phyloP scores from a whole-genome alignment of 371 early-diverging fungal genomes.

The Conidiobolus incongruus region DNA sequence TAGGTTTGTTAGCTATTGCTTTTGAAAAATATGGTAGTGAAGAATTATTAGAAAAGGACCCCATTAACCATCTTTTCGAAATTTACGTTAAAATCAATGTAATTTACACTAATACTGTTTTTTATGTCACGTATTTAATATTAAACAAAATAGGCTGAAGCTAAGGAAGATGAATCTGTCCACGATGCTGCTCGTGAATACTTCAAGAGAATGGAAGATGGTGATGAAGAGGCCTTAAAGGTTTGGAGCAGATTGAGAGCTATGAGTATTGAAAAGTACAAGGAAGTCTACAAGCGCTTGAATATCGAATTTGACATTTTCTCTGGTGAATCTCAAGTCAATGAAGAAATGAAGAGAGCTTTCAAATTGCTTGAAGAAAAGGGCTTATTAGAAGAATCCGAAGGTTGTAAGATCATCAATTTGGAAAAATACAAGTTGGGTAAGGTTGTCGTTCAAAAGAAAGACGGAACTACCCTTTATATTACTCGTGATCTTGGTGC shows the following conservation, averaged over 20 bases:
- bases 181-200: slow-evolving; percentile 87
- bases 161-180: slow-evolving; percentile 39
- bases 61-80: slow-evolving; percentile 86
- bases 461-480: slow-evolving; percentile 94
- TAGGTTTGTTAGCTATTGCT: slow-evolving; percentile 82
- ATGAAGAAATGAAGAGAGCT: slow-evolving; percentile 53
- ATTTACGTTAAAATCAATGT: slow-evolving; percentile 90
- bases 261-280: slow-evolving; percentile 86
- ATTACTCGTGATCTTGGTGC: slow-evolving; percentile 98
- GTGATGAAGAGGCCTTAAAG: slow-evolving; percentile 60
- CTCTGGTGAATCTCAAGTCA: slow-evolving; percentile 95
- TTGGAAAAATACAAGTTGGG: slow-evolving; percentile 66
- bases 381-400: slow-evolving; percentile 44
- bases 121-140: slow-evolving; percentile 3
- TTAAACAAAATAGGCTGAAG: slow-evolving; percentile 16
- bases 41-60: slow-evolving; percentile 52
- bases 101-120: slow-evolving; percentile 6
- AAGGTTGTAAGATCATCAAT: slow-evolving; percentile 78
- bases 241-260: slow-evolving; percentile 90
- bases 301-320: slow-evolving; percentile 93
- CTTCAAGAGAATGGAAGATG: slow-evolving; percentile 96
- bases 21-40: slow-evolving; percentile 70
- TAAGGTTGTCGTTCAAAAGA: slow-evolving; percentile 74
- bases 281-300: slow-evolving; percentile 78
- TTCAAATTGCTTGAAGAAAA: slow-evolving; percentile 41